These are phyloP conservation scores for Sporothrix mexicana DNA, from an alignment of 2,329 filamentous ascomycete genomes.

Conservation along the genomic window DNA sequence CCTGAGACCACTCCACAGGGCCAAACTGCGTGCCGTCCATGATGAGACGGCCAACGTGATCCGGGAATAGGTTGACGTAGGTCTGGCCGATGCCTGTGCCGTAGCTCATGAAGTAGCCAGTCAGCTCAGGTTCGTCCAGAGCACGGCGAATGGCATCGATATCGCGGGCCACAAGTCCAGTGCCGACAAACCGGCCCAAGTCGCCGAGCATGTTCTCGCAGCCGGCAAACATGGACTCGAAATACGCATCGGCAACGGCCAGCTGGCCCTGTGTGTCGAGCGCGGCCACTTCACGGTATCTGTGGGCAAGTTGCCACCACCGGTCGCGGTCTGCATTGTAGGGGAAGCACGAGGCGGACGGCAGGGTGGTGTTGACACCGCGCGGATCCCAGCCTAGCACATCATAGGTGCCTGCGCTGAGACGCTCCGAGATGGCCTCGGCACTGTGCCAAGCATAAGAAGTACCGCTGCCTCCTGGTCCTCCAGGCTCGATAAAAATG, in stretches of 20 bases:
- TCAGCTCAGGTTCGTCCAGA: constrained; percentile 54
- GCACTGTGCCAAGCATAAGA: constrained; percentile 48
- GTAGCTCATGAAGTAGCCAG: constrained; percentile 58
- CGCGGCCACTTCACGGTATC: constrained; percentile 49
- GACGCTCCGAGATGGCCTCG: constrained; percentile 48
- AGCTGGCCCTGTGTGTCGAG: constrained; percentile 47
- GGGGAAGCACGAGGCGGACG: constrained; percentile 54
- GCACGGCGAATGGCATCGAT: constrained; percentile 56
- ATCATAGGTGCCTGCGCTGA: constrained; percentile 53
- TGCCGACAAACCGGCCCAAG: constrained; percentile 54
- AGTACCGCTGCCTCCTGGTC: constrained; percentile 55
- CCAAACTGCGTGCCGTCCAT: constrained; percentile 58
- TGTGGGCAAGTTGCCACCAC: constrained; percentile 50
- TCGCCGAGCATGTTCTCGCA: constrained; percentile 54
- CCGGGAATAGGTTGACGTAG: constrained; percentile 58
- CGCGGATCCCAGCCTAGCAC: constrained; percentile 62
- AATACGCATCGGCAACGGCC: constrained; percentile 53
- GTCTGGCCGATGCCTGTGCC: constrained; percentile 60
- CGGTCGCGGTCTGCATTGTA: constrained; percentile 53
- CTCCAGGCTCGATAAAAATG: constrained; percentile 58
- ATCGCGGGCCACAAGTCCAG: constrained; percentile 55
- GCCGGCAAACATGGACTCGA: constrained; percentile 52
- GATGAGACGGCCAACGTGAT: constrained; percentile 55
- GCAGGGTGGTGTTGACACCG: constrained; percentile 56
- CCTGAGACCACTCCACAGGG: constrained; percentile 52